Evolutionary conservation across 148 eudicot species (phyloP).

Genomic region (Simmondsia chinensis): DNA sequence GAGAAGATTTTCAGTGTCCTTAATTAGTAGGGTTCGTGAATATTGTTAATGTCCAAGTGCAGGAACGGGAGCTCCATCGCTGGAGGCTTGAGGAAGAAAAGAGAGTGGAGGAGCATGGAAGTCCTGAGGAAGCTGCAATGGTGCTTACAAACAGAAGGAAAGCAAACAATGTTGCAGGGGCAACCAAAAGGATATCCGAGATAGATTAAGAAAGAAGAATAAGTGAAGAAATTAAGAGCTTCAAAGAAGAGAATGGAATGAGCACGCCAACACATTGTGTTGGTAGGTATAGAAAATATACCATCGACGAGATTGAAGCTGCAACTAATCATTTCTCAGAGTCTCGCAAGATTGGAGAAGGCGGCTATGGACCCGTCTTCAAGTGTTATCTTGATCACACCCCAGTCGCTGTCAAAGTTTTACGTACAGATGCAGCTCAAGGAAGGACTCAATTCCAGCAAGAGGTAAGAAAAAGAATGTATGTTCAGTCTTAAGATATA

Average conservation of each 20-base stretch:
- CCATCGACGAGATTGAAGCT: constrained; percentile 43
- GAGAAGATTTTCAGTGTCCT: neutral
- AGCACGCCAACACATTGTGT: constrained; percentile 14
- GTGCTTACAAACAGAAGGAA: constrained; percentile 26
- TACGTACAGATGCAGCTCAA: constrained; percentile 53
- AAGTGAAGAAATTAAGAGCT: neutral
- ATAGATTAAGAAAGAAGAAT: constrained; percentile 18
- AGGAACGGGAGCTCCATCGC: constrained; percentile 50
- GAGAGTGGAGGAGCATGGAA: constrained; percentile 21
- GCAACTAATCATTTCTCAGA: constrained; percentile 32
- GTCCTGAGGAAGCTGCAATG: constrained; percentile 28
- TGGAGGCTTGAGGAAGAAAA: constrained; percentile 43
- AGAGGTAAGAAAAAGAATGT: constrained; percentile 25
- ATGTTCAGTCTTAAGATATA: too few species aligned
- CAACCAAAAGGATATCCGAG: constrained; percentile 19
- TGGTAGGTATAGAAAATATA: constrained; percentile 36
- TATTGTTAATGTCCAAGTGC: constrained; percentile 9
- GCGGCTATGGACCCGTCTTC: constrained; percentile 56
- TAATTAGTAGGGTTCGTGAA: too few species aligned
- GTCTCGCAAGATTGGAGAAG: constrained; percentile 48
- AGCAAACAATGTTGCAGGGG: constrained; percentile 16
- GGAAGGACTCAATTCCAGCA: constrained; percentile 45
- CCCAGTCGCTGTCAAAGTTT: constrained; percentile 45
- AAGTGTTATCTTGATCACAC: constrained; percentile 55
- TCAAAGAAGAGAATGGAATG: constrained; percentile 1